phyloP scores from a whole-genome alignment of 2,329 filamentous ascomycete species.

The Aspergillus pseudonomiae region DNA sequence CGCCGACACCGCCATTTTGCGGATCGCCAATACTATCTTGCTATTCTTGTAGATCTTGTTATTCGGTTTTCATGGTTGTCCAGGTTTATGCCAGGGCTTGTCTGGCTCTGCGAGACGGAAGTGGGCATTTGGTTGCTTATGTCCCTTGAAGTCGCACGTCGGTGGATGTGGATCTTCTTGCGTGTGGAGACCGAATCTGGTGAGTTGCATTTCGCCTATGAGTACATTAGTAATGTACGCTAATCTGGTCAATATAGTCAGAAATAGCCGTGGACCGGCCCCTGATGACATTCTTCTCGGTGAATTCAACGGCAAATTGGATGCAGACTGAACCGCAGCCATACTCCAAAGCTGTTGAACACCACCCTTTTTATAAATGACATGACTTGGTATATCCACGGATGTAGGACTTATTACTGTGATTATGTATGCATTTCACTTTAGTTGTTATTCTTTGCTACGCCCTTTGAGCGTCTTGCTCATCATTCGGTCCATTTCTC shows the following conservation, averaged over 20 bases:
- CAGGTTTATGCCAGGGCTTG: constrained; percentile 80
- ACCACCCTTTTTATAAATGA: constrained; percentile 17
- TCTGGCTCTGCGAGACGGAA: constrained; percentile 84
- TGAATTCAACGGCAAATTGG: constrained; percentile 69
- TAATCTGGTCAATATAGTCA: constrained; percentile 42
- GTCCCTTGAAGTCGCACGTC: constrained; percentile 79
- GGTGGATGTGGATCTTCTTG: constrained; percentile 98
- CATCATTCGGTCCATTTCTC: not conserved
- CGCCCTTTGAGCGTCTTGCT: not conserved
- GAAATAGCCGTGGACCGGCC: constrained; percentile 57
- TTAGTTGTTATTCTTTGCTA: not conserved
- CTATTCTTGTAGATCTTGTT: constrained; percentile 75
- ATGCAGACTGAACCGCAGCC: constrained; percentile 55
- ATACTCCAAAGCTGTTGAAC: not conserved
- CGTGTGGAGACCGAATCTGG: constrained; percentile 93
- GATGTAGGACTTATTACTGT: constrained; percentile 22
- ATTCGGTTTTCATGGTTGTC: constrained; percentile 89
- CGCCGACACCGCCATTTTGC: constrained; percentile 74
- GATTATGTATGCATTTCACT: constrained; percentile 7
- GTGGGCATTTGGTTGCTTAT: constrained; percentile 86
- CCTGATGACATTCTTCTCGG: constrained; percentile 74
- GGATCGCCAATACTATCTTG: constrained; percentile 77
- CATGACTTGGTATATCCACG: constrained; percentile 21
- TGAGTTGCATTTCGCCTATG: constrained; percentile 41
- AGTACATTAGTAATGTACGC: constrained; percentile 3